Evolutionary conservation across 108 stramenopile genomes (phyloP).

Genomic region (Skeletonema marinoi): DNA sequence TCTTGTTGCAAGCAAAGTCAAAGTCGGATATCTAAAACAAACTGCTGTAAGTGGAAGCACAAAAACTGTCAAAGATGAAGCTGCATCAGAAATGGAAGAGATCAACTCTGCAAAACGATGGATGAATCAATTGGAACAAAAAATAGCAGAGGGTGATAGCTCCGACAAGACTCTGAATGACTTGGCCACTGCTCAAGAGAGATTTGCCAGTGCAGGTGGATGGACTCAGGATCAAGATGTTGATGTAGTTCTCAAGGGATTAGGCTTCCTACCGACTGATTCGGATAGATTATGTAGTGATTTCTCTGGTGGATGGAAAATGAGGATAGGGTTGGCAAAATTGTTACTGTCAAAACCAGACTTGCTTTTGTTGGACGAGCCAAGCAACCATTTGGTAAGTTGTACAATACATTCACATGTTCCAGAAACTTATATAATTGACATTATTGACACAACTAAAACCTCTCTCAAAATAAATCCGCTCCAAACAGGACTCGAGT

Average conservation of each 20-base stretch:
- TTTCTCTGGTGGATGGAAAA: constrained; percentile 95
- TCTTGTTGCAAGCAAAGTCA: constrained; percentile 59
- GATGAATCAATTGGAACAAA: constrained; percentile 45
- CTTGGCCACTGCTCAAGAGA: constrained; percentile 59
- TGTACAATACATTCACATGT: too few species aligned
- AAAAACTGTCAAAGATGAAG: constrained; percentile 87
- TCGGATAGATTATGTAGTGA: constrained; percentile 79
- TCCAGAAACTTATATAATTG: too few species aligned
- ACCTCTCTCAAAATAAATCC: too few species aligned
- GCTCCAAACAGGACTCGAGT: constrained; percentile 2
- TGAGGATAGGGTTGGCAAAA: constrained; percentile 90
- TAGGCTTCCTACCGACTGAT: constrained; percentile 82
- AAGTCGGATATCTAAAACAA: constrained; percentile 82
- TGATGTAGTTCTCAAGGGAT: constrained; percentile 79
- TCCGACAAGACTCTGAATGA: constrained; percentile 71
- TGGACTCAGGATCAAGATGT: constrained; percentile 89
- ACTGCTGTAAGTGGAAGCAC: constrained; percentile 89
- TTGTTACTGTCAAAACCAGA: constrained; percentile 84
- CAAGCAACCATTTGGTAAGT: constrained; percentile 80
- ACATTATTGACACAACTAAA: too few species aligned
- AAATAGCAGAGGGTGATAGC: constrained; percentile 52
- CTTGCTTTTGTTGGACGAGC: constrained; percentile 88
- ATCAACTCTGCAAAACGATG: constrained; percentile 55
- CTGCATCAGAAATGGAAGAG: constrained; percentile 84
- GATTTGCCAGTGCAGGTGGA: constrained; percentile 81